phyloP scores from a whole-genome alignment of 192 early-diverging fungal species.

The Phlyctochytrium planicorne region DNA sequence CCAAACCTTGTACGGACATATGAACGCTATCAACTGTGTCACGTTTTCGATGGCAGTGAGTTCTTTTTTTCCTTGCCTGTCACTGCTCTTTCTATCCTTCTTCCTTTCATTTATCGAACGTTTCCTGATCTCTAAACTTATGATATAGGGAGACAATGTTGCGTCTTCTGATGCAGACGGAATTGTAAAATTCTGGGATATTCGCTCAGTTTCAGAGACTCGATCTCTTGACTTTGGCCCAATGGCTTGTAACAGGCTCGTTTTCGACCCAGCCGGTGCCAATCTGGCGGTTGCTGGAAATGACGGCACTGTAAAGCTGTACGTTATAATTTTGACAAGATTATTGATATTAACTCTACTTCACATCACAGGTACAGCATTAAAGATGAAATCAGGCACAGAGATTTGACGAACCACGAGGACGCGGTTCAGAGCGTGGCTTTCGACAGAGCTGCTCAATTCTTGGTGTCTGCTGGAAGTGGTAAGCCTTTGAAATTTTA shows the following conservation, averaged over 20 bases:
- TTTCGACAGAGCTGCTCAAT: conserved; percentile 48
- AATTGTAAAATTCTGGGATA: conserved; percentile 54
- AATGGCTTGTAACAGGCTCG: conserved; percentile 44
- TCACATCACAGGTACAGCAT: conserved; percentile 28
- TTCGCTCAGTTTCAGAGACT: conserved; percentile 44
- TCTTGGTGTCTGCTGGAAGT: conserved; percentile 42
- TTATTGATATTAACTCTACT: too few relatives aligned
- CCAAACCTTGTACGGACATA: conserved; percentile 57
- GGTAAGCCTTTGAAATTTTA: too few relatives aligned
- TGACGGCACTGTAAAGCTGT: conserved; percentile 40
- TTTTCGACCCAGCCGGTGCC: conserved; percentile 47
- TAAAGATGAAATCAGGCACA: background rate
- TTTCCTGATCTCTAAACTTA: background rate
- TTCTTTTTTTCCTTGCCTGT: background rate
- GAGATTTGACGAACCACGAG: conserved; percentile 30
- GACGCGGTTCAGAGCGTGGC: conserved; percentile 42
- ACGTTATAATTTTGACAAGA: conserved; percentile 6
- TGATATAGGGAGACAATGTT: conserved; percentile 39
- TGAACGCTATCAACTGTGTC: conserved; percentile 51
- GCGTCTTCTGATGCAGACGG: conserved; percentile 54
- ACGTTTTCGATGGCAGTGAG: conserved; percentile 35
- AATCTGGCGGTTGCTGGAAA: conserved; percentile 47
- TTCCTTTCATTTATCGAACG: background rate
- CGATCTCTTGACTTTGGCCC: conserved; percentile 36
- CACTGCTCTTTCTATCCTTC: conserved; percentile 2